Conservation (phyloP, 2,329 filamentous ascomycete genomes). For the Botrytis sinoallii region DNA sequence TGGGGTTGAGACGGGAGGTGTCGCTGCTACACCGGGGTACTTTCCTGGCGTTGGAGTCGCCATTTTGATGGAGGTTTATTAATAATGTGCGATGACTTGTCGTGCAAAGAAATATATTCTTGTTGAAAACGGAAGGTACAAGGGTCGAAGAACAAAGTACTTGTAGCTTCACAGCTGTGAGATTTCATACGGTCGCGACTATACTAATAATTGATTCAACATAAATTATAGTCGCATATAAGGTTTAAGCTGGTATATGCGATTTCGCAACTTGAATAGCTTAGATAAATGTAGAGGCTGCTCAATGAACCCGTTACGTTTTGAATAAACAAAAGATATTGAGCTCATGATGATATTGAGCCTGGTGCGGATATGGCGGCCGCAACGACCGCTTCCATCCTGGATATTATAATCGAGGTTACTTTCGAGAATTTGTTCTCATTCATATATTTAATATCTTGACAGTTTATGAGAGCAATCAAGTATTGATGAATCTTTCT, state of each 20-base stretch:
- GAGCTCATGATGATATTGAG: neutral
- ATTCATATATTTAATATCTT: neutral
- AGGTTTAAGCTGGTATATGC: neutral
- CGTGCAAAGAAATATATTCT: neutral
- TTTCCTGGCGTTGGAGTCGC: conserved; percentile 37
- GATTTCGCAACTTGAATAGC: neutral
- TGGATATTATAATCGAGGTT: neutral
- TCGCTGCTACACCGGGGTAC: conserved; percentile 42
- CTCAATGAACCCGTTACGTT: neutral
- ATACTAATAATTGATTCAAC: neutral
- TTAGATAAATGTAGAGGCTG: neutral
- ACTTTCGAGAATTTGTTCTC: neutral
- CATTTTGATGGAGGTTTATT: conserved; percentile 26
- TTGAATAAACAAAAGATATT: neutral
- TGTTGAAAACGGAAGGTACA: neutral
- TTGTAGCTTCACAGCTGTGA: neutral
- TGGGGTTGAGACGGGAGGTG: conserved; percentile 64
- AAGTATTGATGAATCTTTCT: neutral
- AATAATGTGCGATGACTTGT: neutral
- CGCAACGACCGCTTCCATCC: neutral
- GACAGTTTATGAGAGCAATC: neutral
- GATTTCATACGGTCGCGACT: neutral
- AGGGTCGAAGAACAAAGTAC: neutral
- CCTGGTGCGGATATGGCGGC: neutral
- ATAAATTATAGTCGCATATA: neutral